Evolutionary conservation across 1,284 basidiomycete species (phyloP).

Genomic region (Malassezia nana): DNA sequence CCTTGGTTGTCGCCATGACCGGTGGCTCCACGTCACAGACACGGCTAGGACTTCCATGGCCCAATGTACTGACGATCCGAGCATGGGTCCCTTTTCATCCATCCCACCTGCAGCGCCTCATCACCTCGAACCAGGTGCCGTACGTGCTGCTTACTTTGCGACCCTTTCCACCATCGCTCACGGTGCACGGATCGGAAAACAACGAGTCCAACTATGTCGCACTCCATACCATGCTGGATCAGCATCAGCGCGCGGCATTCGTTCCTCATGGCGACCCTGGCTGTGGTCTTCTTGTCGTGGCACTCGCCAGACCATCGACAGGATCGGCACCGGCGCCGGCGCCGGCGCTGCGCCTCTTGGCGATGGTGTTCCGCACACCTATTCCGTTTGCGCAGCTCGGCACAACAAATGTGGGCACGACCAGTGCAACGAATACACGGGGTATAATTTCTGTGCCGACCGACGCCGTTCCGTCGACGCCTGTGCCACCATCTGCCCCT

Average conservation of each 20-base stretch:
- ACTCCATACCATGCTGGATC: constrained; percentile 27
- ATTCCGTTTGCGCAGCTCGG: constrained; percentile 27
- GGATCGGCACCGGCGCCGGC: neutral
- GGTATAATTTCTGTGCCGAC: constrained; percentile 12
- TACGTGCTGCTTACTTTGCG: constrained; percentile 7
- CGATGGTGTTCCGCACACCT: constrained; percentile 27
- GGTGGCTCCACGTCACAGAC: constrained; percentile 16
- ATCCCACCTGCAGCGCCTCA: constrained; percentile 3
- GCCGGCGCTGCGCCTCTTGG: constrained; percentile 22
- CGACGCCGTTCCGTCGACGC: neutral
- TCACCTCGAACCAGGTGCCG: constrained; percentile 4
- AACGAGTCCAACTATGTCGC: constrained; percentile 32
- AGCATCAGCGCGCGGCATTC: constrained; percentile 32
- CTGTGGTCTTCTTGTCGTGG: constrained; percentile 27
- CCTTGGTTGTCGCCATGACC: constrained; percentile 24
- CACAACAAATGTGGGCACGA: neutral
- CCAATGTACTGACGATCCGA: constrained; percentile 10
- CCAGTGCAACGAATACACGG: constrained; percentile 1
- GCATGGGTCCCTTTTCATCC: neutral
- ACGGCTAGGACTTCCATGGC: constrained; percentile 12
- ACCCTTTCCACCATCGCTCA: neutral
- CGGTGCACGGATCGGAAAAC: constrained; percentile 19
- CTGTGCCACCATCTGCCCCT: neutral
- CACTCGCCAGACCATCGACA: constrained; percentile 16
- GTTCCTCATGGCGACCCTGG: constrained; percentile 25